Evolutionary conservation across 2,329 filamentous ascomycete genomes (phyloP), one percentile per base, ranked within the genome.

Genomic region (Fusarium sp.): DNA sequence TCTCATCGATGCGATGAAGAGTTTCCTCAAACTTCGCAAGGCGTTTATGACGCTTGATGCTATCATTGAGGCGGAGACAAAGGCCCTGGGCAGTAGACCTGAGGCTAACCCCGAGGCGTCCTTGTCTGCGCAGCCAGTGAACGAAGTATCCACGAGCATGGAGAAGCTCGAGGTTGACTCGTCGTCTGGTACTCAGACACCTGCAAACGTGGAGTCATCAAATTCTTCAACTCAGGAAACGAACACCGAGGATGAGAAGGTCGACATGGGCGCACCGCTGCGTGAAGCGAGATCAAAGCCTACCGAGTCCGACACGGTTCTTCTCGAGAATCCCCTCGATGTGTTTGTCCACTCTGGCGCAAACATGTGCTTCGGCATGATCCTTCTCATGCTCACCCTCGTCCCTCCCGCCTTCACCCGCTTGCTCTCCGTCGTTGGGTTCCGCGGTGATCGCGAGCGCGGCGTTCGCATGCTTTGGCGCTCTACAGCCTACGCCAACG

Each of bases 11-110:
- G 94, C 90, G 17, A 88, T 98, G 78, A 94, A 91, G 80, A 94
- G 94, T 7, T 98, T 98, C 76, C 97, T 97, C 77, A 97, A 96
- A 80, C 81, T 98, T 72, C 87, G 95, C 65, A 97, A 97, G 77
- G 95, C 95, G 0, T 98, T 92, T 75, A 83, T 94, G 39, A 91
- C 94, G 0, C 84, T 99, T 5, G 92, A 97, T 74, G 86, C 85
- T 11, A 92, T 99, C 57, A 85, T 94, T 76, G 87, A 92, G 63
- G 87, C 91, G 34, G 94, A 97, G 80, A 86, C 86, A 24, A 88
- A 86, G 64, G 76, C 76, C 0, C 56, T 83, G 7, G 73, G 73
- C 0, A 54, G 53, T 3, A 63, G 55, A 22, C 51, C 65, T 7
- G 55, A 49, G n/a, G 39, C 43, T 5, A 45, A 57, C 7, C 59